Evolutionary conservation across 352 stramenopile species (phyloP), one percentile per base, ranked within the genome.

Genomic region (Pythium grandisporangium): DNA sequence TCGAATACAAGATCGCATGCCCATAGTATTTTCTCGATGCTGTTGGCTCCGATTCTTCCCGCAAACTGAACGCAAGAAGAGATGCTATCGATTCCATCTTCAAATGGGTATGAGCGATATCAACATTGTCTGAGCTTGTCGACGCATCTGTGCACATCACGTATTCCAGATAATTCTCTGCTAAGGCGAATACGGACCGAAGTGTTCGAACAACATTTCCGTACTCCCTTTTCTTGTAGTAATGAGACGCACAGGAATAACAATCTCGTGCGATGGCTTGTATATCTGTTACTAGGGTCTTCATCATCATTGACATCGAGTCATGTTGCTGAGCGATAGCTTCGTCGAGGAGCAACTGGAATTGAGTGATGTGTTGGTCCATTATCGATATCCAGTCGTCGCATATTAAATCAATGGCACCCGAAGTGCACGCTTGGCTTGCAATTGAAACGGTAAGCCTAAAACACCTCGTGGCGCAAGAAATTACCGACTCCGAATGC

Each of bases 111-210:
- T 88, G 67, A 13, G 60, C 58, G 22, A 56, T 55, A 16, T 62
- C 39, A 23, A 81, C 27, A 19, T 49, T 17, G 10, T 12, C 30
- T 27, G 38, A 26, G 11, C 24, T 44, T 12, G 40, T 48, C 19
- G 19, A 19, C 4, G 25, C 36, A 26, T 41, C 4, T 27, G 57
- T 66, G 48, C 66, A 74, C 67, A 85, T 78, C 2, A 84, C 51
- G 41, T 81, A 73, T 41, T 88, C 65, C 14, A 85, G 45, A 38
- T 75, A 85, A 30, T 52, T 70, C 44, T 84, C 67, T 0, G 50
- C 49, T 21, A 85, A 33, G 13, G 65, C 58, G 19, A 88, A 82
- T 10, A 63, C 48, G n/a, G 53, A 51, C 6, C 55, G 58, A 22
- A 88, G 42, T 30, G 58, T 55, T 26, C 45, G 57, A 26, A 72